Percentiles rank a stretch among this genome's conserved stretches.
Evolutionary conservation across 352 stramenopile genomes (phyloP).

Genomic region (Peronospora belbahrii): DNA sequence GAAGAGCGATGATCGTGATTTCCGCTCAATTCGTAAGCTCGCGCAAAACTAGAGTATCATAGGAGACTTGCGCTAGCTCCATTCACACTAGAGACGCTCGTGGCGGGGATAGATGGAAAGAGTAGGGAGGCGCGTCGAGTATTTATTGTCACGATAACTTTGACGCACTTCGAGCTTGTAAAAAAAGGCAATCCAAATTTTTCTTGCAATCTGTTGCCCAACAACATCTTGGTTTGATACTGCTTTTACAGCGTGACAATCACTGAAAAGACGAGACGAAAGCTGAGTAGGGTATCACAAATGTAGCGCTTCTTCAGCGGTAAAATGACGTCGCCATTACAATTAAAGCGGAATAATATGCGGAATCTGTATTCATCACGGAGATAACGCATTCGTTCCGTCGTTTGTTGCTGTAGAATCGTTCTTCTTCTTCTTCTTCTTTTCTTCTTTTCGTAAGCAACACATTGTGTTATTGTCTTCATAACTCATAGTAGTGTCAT

Average conservation of each 20-base stretch:
- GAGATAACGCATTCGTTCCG: not conserved
- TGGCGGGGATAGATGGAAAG: conserved; percentile 10
- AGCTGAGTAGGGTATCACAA: conserved; percentile 2
- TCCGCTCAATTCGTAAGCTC: conserved; percentile 10
- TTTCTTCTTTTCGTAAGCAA: too few relatives aligned
- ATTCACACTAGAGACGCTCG: conserved; percentile 5
- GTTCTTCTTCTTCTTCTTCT: too few relatives aligned
- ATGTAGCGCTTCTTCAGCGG: conserved; percentile 6
- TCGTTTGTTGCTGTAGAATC: too few relatives aligned
- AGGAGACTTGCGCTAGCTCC: conserved; percentile 10
- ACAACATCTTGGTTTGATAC: conserved; percentile 3
- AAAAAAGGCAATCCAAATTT: conserved; percentile 29
- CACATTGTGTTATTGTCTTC: too few relatives aligned
- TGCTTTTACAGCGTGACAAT: conserved; percentile 3
- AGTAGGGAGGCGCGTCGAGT: conserved; percentile 26
- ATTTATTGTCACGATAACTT: conserved; percentile 39
- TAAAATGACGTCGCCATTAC: conserved; percentile 4
- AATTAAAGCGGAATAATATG: not conserved
- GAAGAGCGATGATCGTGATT: conserved; percentile 21
- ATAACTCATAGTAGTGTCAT: too few relatives aligned
- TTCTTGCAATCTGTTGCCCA: conserved; percentile 18
- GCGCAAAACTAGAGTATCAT: conserved; percentile 16
- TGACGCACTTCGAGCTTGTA: conserved; percentile 34
- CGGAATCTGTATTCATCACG: not conserved
- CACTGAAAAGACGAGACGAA: conserved; percentile 10